phyloP scores from a whole-genome alignment of 2,329 filamentous ascomycete species.

The Trichophyton benhamiae region DNA sequence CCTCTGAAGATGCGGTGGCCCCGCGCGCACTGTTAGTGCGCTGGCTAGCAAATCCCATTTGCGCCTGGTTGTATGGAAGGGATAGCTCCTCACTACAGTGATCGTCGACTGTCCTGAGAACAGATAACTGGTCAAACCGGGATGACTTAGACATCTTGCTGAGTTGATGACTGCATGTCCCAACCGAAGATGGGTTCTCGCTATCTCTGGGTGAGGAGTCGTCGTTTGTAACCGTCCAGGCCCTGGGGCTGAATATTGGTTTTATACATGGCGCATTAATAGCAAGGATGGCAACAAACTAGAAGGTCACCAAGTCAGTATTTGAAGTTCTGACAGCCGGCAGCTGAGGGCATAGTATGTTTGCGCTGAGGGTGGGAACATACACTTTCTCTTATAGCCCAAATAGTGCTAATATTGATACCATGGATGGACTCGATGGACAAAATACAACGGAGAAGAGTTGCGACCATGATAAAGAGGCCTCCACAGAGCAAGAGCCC shows the following conservation, averaged over 20 bases:
- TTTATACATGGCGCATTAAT: slow-evolving; percentile 34
- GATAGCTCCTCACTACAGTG: slow-evolving; percentile 8
- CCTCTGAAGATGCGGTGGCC: neutral
- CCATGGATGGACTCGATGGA: slow-evolving; percentile 27
- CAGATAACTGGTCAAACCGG: slow-evolving; percentile 6
- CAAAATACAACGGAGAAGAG: slow-evolving; percentile 32
- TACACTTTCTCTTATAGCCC: slow-evolving; percentile 35
- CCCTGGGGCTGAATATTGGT: slow-evolving; percentile 23
- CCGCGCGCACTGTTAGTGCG: neutral
- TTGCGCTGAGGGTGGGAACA: neutral
- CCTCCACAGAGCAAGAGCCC: slow-evolving; percentile 33
- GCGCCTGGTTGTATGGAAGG: neutral
- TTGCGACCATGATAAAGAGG: slow-evolving; percentile 34
- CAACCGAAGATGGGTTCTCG: slow-evolving; percentile 2
- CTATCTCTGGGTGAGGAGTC: slow-evolving; percentile 1
- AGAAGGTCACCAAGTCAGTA: neutral
- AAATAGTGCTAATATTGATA: slow-evolving; percentile 32
- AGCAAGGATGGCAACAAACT: slow-evolving; percentile 36
- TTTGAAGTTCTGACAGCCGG: neutral
- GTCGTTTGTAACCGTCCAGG: slow-evolving; percentile 1
- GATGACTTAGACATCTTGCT: neutral
- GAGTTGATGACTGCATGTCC: slow-evolving; percentile 5
- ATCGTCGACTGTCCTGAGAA: neutral
- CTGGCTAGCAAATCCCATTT: neutral
- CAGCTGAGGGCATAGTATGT: neutral